Conservation (phyloP, 495 filamentous ascomycete genomes). For the Neurospora hispaniola region DNA sequence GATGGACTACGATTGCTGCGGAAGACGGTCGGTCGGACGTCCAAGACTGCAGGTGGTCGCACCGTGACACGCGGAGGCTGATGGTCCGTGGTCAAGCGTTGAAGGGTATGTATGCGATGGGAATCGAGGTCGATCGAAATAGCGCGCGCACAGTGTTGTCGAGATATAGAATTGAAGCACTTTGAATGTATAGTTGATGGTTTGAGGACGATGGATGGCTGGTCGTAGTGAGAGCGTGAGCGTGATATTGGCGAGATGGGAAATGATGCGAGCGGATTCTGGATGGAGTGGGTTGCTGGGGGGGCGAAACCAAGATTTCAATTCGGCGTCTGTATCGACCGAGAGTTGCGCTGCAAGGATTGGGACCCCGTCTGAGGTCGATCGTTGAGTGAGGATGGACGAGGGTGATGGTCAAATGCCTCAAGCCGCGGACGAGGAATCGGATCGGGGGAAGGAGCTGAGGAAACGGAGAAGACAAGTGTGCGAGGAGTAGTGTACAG, state of each 20-base stretch:
- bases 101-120: background rate
- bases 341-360: background rate
- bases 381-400: slow-evolving; percentile 11
- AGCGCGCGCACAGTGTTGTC: background rate
- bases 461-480: background rate
- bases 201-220: background rate
- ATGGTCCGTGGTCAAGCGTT: background rate
- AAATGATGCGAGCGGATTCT: background rate
- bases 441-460: background rate
- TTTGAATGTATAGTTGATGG: background rate
- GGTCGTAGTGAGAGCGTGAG: background rate
- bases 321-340: background rate
- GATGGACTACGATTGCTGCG: background rate
- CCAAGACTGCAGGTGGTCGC: background rate
- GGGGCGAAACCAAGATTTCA: background rate
- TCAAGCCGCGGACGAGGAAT: slow-evolving; percentile 18
- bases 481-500: background rate
- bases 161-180: background rate
- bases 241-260: background rate
- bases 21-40: background rate
- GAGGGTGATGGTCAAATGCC: slow-evolving; percentile 21
- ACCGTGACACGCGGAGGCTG: background rate
- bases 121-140: background rate
- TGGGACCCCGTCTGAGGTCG: background rate
- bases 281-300: background rate